Base-by-base conservation (phyloP, 1,139 yeast genomes). In the Kodamaea arcana region DNA sequence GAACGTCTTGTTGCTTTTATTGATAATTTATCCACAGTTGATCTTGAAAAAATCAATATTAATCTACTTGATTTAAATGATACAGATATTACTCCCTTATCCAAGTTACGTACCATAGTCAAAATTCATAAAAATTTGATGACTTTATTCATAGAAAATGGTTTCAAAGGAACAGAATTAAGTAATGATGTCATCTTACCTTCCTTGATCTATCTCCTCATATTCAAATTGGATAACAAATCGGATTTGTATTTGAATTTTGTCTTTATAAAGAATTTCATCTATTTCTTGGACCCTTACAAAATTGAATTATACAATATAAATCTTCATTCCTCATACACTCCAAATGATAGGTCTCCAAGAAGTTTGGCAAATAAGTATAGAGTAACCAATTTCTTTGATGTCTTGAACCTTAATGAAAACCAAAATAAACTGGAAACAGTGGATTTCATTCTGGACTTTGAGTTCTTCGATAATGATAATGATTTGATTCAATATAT, bases 131-230 rank as follows among this genome's bases (percentile, higher is more conserved):
- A 65, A 42, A 39, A 44, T 14, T 40, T 68, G 24, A 55, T 64
- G 25, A 36, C 42, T 16, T 37, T 63, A 26, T 51, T 60, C 32
- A 29, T 45, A 11, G 35, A 33, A 4, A 32, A 40, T 15, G 51
- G 49, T n/a, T 45, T 47, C 34, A 42, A 43, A 18, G 41, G 43
- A 15, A 39, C 32, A 15, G 47, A 58, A 27, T 56, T 69, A 30
- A 65, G 58, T 46, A 68, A 66, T 45, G 75, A 69, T 40, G 45
- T 65, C 16, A 48, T 69, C 28, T 54, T 69, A 26, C 75, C 74
- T 2, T 48, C 63, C 2, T 52, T 69, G 37, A 69, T 69, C 20
- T 65, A 62, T 43, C 47, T 65, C 33, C 46, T 66, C 22, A 55
- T 69, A 16, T 54, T 61, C 40, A 47, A 39, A 39, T 45, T 40